phyloP scores from a whole-genome alignment of 169 alveolate genomes.

The Cryptosporidium xiaoi region DNA sequence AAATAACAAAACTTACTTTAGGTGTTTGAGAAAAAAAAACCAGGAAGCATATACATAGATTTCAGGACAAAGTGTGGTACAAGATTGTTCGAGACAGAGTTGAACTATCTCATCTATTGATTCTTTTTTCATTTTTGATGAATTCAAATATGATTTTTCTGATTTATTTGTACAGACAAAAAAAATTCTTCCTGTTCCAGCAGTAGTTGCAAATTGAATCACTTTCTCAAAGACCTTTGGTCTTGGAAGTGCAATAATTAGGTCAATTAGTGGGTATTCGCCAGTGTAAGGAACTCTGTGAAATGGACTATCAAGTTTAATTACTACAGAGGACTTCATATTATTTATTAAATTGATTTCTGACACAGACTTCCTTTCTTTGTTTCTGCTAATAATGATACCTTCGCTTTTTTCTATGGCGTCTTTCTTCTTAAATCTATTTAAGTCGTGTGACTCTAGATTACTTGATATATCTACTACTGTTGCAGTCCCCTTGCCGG shows the following conservation, averaged over 20 bases:
- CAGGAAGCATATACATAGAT: constrained; percentile 65
- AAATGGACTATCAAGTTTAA: constrained; percentile 31
- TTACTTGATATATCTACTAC: constrained; percentile 8
- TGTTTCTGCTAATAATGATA: background rate
- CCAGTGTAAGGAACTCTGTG: constrained; percentile 22
- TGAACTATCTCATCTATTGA: constrained; percentile 59
- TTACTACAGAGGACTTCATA: constrained; percentile 2
- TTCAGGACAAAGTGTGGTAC: constrained; percentile 54
- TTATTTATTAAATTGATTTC: constrained; percentile 21
- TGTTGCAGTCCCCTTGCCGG: constrained; percentile 71
- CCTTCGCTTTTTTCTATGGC: background rate
- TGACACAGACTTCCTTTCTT: constrained; percentile 16
- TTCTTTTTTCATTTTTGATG: constrained; percentile 70
- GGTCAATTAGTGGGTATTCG: constrained; percentile 79
- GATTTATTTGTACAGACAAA: constrained; percentile 81
- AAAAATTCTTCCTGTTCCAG: constrained; percentile 80
- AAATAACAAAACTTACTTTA: constrained; percentile 27
- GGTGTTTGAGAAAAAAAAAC: constrained; percentile 18
- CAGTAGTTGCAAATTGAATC: constrained; percentile 76
- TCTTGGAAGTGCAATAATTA: constrained; percentile 82
- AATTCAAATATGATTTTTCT: constrained; percentile 78
- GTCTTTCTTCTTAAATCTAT: background rate
- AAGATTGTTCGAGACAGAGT: constrained; percentile 69
- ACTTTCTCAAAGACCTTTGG: constrained; percentile 81
- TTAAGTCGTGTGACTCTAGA: background rate